A percentile compares a stretch with the other conserved stretches of the same genome.
Evolutionary conservation across 2,329 filamentous ascomycete species (phyloP).

Genomic region (Xenoacremonium recifei): DNA sequence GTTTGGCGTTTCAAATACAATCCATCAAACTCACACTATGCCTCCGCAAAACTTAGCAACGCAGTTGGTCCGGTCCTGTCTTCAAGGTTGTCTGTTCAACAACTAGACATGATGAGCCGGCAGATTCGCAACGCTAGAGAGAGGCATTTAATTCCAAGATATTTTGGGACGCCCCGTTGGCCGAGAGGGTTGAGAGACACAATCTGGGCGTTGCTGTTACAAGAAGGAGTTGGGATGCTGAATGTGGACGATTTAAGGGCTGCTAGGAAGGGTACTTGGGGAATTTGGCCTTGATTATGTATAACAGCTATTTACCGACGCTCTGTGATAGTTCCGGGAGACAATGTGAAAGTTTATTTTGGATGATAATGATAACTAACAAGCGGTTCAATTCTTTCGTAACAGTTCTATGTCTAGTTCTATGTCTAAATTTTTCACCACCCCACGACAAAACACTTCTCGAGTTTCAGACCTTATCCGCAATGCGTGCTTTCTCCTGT

Average conservation of each 20-base stretch:
- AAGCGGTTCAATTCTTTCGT: no score
- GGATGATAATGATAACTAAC: no score
- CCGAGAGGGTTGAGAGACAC: constrained; percentile 52
- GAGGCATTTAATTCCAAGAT: constrained; percentile 54
- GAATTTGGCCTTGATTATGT: no score
- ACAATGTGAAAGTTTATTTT: no score
- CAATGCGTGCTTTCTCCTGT: no score
- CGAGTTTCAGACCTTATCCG: no score
- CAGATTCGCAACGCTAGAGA: constrained; percentile 51
- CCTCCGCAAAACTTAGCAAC: constrained; percentile 56
- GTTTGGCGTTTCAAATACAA: constrained; percentile 43
- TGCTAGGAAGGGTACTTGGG: constrained; percentile 17
- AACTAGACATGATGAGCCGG: constrained; percentile 41
- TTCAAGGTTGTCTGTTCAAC: constrained; percentile 40
- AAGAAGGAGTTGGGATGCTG: constrained; percentile 58
- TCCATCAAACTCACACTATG: constrained; percentile 64
- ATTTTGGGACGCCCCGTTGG: constrained; percentile 61
- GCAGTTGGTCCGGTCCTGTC: constrained; percentile 52
- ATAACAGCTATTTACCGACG: no score
- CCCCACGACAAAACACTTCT: no score
- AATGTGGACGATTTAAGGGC: constrained; percentile 60
- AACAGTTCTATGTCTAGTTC: no score
- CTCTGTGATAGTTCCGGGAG: no score
- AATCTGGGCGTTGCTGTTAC: constrained; percentile 54
- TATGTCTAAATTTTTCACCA: no score